Evolutionary conservation across 768 basidiomycete species (phyloP), one percentile per base, ranked within the genome.

Genomic region (Chalciporus pseudorubinellus): DNA sequence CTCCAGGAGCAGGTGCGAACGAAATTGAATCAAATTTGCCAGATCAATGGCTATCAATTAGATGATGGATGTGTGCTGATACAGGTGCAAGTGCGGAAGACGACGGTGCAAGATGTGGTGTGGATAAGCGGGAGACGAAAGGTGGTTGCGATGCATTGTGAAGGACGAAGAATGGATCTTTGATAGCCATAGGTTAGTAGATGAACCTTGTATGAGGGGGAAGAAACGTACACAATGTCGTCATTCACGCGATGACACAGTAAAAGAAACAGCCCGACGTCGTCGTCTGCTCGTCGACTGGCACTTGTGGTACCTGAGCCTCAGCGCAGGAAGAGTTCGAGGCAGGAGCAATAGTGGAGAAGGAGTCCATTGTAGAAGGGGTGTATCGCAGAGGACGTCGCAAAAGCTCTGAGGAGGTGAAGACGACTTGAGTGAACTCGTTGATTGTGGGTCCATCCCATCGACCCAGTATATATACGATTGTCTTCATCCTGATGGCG

Each of bases 231-330:
- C 65, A 36, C n/a, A n/a, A n/a, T 24, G 16, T 6, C n/a, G 14
- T 29, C 21, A 40, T 11, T 62, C 61, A 66, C 51, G 41, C 52
- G 18, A 65, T 44, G 33, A 62, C 56, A 20, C 63, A 65, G 3
- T 46, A 16, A 18, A 13, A 48, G 12, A 19, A 44, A 34, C 45
- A 12, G 10, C 39, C 19, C n/a, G 26, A 22, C n/a, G n/a, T 18
- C 34, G 34, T n/a, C n/a, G n/a, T n/a, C 12, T 11, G 42, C 18
- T 59, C 18, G 52, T 61, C 42, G 9, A 48, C 53, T 8, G 61
- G 64, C 21, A 59, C 49, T 42, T 57, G 48, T 3, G 55, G 44
- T 13, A 6, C 31, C 42, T 20, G 36, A 24, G 24, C 40, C 54
- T 40, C 46, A 19, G 21, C 19, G 10, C 55, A 33, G 29, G n/a